Percentiles rank a stretch among this genome's conserved stretches.
Conservation (phyloP, 2,329 filamentous ascomycete species). For the Sordariomycetes sp. region DNA sequence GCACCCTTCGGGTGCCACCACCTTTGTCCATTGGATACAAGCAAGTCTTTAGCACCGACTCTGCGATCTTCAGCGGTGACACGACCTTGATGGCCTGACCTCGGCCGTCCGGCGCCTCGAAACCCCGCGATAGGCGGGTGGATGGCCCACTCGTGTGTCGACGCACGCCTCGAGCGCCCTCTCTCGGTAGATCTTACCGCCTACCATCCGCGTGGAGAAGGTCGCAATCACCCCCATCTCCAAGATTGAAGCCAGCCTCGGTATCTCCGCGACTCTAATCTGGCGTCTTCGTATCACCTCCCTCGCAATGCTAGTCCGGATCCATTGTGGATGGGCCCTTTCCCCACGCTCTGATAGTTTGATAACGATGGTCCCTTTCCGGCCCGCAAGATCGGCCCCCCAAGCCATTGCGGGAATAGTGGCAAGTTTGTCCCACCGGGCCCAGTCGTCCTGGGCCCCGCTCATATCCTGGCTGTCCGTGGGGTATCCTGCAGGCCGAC, state of each 20-base stretch:
- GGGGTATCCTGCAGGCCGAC: slow-evolving; percentile 4
- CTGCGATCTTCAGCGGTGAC: neutral
- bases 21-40: too few relatives aligned
- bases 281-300: neutral
- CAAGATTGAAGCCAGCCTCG: neutral
- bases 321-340: neutral
- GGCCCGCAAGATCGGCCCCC: neutral
- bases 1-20: too few relatives aligned
- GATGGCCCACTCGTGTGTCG: neutral
- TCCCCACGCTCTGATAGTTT: slow-evolving; percentile 2
- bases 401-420: neutral
- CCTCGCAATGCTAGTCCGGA: neutral
- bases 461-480: neutral
- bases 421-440: neutral
- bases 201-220: neutral
- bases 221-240: neutral
- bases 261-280: neutral
- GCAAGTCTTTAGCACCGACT: neutral
- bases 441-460: neutral
- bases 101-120: neutral
- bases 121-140: neutral
- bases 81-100: neutral
- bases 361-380: slow-evolving; percentile 3
- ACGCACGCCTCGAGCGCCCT: neutral
- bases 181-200: neutral